Percentiles rank a stretch among this genome's conserved stretches.
Conservation (phyloP, 2,329 filamentous ascomycete species). For the Didymella arachidicola region DNA sequence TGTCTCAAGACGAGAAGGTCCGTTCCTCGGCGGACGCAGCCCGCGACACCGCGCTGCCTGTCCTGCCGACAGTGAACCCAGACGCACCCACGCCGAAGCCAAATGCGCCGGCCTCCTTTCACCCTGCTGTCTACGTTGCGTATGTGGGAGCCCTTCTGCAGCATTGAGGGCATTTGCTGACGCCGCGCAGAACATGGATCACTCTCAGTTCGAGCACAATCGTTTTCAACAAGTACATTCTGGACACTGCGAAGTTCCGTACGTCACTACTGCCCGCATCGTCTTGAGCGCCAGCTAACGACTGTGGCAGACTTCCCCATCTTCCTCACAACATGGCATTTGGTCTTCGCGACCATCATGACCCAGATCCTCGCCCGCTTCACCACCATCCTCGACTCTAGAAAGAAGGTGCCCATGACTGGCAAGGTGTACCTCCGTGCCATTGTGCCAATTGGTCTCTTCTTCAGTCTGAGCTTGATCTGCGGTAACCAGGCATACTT, state of each 20-base stretch:
- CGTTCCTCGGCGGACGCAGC: slow-evolving; percentile 80
- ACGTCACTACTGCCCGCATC: slow-evolving; percentile 51
- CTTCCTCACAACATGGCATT: slow-evolving; percentile 88
- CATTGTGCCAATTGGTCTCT: slow-evolving; percentile 92
- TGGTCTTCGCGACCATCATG: slow-evolving; percentile 90
- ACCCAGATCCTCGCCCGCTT: slow-evolving; percentile 92
- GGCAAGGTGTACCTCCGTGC: slow-evolving; percentile 90
- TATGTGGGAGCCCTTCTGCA: slow-evolving; percentile 57
- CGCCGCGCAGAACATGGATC: slow-evolving; percentile 79
- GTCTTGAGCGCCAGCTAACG: slow-evolving; percentile 38
- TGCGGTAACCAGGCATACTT: slow-evolving; percentile 96
- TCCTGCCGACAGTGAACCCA: slow-evolving; percentile 83
- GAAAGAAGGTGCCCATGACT: slow-evolving; percentile 97
- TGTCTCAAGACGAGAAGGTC: slow-evolving; percentile 76
- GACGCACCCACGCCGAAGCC: slow-evolving; percentile 72
- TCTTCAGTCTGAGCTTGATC: slow-evolving; percentile 95
- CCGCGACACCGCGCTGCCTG: slow-evolving; percentile 65
- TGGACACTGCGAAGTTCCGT: slow-evolving; percentile 86
- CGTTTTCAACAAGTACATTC: slow-evolving; percentile 99
- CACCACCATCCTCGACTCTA: slow-evolving; percentile 87
- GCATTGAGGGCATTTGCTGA: slow-evolving; percentile 28
- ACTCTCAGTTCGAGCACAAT: slow-evolving; percentile 91
- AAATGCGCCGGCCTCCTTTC: slow-evolving; percentile 67
- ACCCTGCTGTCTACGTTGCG: slow-evolving; percentile 86
- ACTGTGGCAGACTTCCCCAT: slow-evolving; percentile 56